Evolutionary conservation across 2,329 filamentous ascomycete genomes (phyloP), one percentile per base, ranked within the genome.

Genomic region (Arthrobotrys pseudoclavata): DNA sequence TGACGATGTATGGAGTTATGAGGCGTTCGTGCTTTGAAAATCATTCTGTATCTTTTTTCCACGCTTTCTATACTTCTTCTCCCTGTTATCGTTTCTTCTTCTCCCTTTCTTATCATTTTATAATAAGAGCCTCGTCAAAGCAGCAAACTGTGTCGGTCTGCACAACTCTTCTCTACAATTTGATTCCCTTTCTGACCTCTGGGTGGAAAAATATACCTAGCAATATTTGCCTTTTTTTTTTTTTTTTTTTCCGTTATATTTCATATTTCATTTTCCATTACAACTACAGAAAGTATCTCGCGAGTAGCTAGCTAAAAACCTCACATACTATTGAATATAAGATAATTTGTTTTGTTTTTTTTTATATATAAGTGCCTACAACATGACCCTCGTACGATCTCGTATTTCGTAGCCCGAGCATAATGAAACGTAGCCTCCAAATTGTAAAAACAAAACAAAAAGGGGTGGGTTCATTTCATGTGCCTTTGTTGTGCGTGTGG

Each of bases 1-100:
- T 76, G 72, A 76, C 50, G 72, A 76, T 76, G 72, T 76, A 70
- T 70, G 72, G 72, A 63, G 72, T 76, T 76, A 48, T 48, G 20
- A 67, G 72, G 72, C 66, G 72, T 76, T 40, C 26, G 22, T 64
- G 24, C 20, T 50, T 69, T 63, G 48, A 55, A 53, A 47, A 12
- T 9, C 52, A 55, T 37, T 69, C 40, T 42, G 42, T 31, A 20
- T 60, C 34, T 69, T 34, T 40, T 52, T 18, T 52, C 62, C 42
- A 40, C 7, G 60, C 31, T 50, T n/a, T 40, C 31, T 63, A 69
- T 64, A 76, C 26, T 70, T 70, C 55, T 40, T 45, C 26, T 34
- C 31, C 31, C 10, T 42, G 40, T 45, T 7, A 20, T n/a, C 15
- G 10, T n/a, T 15, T 62, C 18, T 29, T 24, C 15, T 61, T 67